phyloP scores from a whole-genome alignment of 2,329 filamentous ascomycete species.

The Aureobasidium melanogenum region DNA sequence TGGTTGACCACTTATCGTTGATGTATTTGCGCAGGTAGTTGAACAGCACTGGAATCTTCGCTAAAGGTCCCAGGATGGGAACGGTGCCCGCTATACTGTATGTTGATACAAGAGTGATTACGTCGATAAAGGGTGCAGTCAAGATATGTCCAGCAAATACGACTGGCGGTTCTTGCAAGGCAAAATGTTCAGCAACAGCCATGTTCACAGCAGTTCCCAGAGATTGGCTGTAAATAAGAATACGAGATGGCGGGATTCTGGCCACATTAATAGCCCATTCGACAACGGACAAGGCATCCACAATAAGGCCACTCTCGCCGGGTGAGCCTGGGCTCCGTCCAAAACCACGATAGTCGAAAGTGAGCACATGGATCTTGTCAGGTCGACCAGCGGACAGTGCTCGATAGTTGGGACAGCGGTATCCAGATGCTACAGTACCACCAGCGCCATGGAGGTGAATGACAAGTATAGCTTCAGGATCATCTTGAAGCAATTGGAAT shows the following conservation, averaged over 20 bases:
- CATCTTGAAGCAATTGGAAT: slow-evolving; percentile 53
- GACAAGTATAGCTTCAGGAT: slow-evolving; percentile 55
- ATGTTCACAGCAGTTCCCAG: slow-evolving; percentile 48
- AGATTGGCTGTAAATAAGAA: slow-evolving; percentile 52
- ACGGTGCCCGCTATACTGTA: slow-evolving; percentile 49
- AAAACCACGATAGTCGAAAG: slow-evolving; percentile 56
- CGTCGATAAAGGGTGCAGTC: slow-evolving; percentile 49
- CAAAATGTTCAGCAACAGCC: slow-evolving; percentile 37
- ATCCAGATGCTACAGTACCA: slow-evolving; percentile 49
- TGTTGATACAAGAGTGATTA: slow-evolving; percentile 45
- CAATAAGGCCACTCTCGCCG: slow-evolving; percentile 46
- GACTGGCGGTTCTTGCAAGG: slow-evolving; percentile 32
- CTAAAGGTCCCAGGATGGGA: slow-evolving; percentile 46
- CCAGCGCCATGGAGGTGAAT: slow-evolving; percentile 53
- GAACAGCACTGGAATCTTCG: slow-evolving; percentile 38
- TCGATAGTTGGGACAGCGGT: slow-evolving; percentile 47
- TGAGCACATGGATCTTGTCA: slow-evolving; percentile 46
- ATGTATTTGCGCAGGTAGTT: slow-evolving; percentile 41
- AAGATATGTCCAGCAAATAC: slow-evolving; percentile 48
- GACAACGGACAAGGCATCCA: slow-evolving; percentile 44
- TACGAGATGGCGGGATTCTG: slow-evolving; percentile 44
- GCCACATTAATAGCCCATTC: slow-evolving; percentile 47
- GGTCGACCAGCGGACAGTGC: slow-evolving; percentile 44
- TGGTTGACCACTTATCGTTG: slow-evolving; percentile 43
- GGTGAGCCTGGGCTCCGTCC: slow-evolving; percentile 46